Evolutionary conservation across 2,329 filamentous ascomycete genomes (phyloP).

Genomic region (Helicocarpus griseus): DNA sequence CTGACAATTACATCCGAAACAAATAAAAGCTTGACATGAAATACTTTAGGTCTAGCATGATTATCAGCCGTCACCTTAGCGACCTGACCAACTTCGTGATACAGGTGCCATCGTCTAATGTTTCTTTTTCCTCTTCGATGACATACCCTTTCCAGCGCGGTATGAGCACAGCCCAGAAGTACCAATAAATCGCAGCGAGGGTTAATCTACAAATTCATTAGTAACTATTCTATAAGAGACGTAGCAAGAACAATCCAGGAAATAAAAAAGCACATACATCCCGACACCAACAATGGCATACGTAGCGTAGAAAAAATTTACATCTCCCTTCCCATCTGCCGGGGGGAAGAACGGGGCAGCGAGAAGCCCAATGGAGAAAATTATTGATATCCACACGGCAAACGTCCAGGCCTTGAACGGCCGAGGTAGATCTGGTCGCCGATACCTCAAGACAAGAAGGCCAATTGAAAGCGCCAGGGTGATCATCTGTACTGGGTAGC

Average conservation of each 20-base stretch:
- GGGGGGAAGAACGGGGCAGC: conserved; percentile 30
- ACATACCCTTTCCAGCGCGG: conserved; percentile 51
- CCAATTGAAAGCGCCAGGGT: conserved; percentile 49
- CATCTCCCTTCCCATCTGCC: conserved; percentile 35
- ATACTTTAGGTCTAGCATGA: too few relatives aligned
- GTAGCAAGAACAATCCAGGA: not conserved
- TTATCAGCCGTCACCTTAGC: not conserved
- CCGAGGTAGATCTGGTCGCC: conserved; percentile 49
- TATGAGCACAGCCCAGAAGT: conserved; percentile 52
- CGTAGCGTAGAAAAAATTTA: conserved; percentile 42
- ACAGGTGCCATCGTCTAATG: conserved; percentile 56
- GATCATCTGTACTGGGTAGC: conserved; percentile 55
- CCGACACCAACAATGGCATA: conserved; percentile 44
- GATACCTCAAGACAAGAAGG: conserved; percentile 50
- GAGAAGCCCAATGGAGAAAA: conserved; percentile 12
- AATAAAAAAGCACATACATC: conserved; percentile 21
- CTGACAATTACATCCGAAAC: too few relatives aligned
- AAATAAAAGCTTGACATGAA: too few relatives aligned
- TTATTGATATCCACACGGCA: conserved; percentile 48
- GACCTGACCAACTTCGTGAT: conserved; percentile 42
- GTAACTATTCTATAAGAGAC: not conserved
- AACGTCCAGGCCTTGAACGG: conserved; percentile 58
- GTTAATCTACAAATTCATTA: not conserved
- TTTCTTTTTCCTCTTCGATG: conserved; percentile 51
- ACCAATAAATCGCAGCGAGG: conserved; percentile 58